Evolutionary conservation across 2,329 filamentous ascomycete genomes (phyloP), one percentile per base, ranked within the genome.

Genomic region (Fonsecaea erecta): DNA sequence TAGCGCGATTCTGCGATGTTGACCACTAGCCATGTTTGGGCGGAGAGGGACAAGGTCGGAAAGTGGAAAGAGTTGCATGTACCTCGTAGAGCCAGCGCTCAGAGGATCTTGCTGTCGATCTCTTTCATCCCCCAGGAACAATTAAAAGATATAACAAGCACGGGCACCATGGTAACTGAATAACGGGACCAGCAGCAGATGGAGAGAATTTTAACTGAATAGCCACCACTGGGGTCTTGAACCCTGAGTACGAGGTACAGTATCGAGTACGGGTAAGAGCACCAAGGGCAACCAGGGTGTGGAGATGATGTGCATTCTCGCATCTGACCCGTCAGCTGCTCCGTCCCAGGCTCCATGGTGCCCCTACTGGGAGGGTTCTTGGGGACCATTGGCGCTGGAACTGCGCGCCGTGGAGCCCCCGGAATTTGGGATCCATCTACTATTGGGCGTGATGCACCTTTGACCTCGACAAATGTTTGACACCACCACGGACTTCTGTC

Each of bases 401-500:
- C 34, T 52, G 57, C 57, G 46, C 24, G 57, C 48, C 43, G 51
- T 52, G 43, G 57, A 60, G 43, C 43, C 57, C n/a, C 43, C 43
- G 43, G 43, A 48, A 48, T 48, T 48, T 9, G 5, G 24, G 46
- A 37, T 1, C 43, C 57, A 30, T 14, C 43, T 48, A 24, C 57
- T 18, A 60, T 60, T 60, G 57, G 57, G 9, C 30, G 18, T 21
- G 43, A 11, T 34, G 30, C 11, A 52, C 18, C 37, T 28, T 59
- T 43, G 28, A 12, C 18, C 16, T 30, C 35, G 18, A 52, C 43
- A 60, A 16, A 21, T 60, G 32, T 54, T 54, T 40, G 48, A 57
- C 54, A 63, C 55, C 32, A 53, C 52, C 55, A 63, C 64, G 32
- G 46, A 57, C 57, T 60, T 60, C 34, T 60, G 58, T 59, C 61